Conservation (phyloP, 164 flowering plant genomes). For the Pachysandra terminalis region DNA sequence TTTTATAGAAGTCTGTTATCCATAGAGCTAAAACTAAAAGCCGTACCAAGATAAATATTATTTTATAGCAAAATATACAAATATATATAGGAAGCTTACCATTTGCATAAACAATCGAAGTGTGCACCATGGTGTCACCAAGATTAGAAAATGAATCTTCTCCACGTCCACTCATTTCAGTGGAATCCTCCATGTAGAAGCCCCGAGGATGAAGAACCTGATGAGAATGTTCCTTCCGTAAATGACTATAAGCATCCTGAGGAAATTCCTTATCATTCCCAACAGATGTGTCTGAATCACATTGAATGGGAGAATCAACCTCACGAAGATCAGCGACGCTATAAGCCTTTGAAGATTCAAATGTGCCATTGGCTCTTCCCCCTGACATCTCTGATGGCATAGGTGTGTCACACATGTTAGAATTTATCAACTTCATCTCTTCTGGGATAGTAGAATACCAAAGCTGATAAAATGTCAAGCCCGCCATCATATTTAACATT, state of each 20-base stretch:
- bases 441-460: conserved; percentile 58
- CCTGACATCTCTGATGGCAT: conserved; percentile 25
- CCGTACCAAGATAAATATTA: not conserved
- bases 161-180: conserved; percentile 27
- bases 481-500: conserved; percentile 49
- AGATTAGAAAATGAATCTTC: conserved; percentile 12
- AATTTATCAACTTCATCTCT: conserved; percentile 41
- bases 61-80: not conserved
- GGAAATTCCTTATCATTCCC: conserved; percentile 29
- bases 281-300: conserved; percentile 53
- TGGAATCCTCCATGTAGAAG: conserved; percentile 33
- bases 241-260: conserved; percentile 9
- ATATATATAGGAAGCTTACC: conserved; percentile 33
- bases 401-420: conserved; percentile 16
- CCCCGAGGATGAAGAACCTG: conserved; percentile 15
- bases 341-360: conserved; percentile 24
- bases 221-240: conserved; percentile 15
- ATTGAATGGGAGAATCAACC: conserved; percentile 9
- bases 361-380: conserved; percentile 8
- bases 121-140: conserved; percentile 18
- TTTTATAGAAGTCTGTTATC: too few relatives aligned
- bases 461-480: conserved; percentile 54
- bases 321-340: conserved; percentile 26
- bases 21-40: too few relatives aligned
- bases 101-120: conserved; percentile 38